Base-by-base conservation (phyloP, 768 basidiomycete genomes). In the Boletus reticulatus region DNA sequence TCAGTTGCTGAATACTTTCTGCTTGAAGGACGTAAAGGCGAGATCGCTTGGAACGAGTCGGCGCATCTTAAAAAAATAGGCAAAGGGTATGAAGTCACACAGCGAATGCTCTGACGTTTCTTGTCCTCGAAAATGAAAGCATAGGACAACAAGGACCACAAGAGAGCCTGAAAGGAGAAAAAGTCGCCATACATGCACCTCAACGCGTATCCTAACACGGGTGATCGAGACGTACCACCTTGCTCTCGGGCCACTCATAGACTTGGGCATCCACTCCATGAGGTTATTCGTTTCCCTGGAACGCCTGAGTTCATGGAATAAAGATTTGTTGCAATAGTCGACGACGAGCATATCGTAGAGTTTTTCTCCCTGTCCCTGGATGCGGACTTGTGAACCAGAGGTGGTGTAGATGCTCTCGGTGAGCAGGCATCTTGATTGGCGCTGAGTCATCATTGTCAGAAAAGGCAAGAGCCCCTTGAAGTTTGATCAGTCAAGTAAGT, bases 71-170 rank as follows among this genome's bases (percentile, higher is more conserved):
- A n/a, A 8, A 12, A 29, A 19, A 32, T 13, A 27, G 42, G 16
- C 16, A 24, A 22, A 37, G 17, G 13, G 10, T 16, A 52, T 41
- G 27, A 6, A 24, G 4, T 34, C 27, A 49, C 76, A 20, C 59
- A 87, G 88, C 71, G 77, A 44, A 86, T 78, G 14, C 68, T 72
- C 9, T 63, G 61, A 14, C 75, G 52, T 12, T 73, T 69, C 27
- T 73, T 70, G 32, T 77, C 69, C 39, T 73, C 72, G 0, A 67
- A 62, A 11, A 89, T 76, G 59, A 85, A 91, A 0, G 78, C 76
- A 66, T 86, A 88, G 3, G 88, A 81, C 49, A 92, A 70, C 24
- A 92, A 70, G 0, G 85, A 85, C 57, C 79, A 72, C 3, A 92
- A 64, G 19, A 90, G 70, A 5, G 72, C 68, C 88, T 89, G 58